Conservation (phyloP, 352 stramenopile genomes). For the Lagenidium giganteum region DNA sequence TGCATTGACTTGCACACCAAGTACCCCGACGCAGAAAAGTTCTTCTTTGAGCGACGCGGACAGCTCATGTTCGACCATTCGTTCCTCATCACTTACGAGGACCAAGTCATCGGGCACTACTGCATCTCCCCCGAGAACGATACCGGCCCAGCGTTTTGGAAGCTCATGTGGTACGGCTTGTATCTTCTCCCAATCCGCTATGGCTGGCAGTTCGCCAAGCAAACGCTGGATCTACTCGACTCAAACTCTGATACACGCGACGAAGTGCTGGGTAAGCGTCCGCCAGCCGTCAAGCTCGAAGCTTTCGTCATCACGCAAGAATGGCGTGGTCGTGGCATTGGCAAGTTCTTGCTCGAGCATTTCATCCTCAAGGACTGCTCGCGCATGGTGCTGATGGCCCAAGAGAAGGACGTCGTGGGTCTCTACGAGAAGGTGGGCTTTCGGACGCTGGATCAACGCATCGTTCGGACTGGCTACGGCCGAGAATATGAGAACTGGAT, state of each 20-base stretch:
- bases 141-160: neutral
- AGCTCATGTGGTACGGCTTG: neutral
- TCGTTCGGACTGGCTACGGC: slow-evolving; percentile 3
- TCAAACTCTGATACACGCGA: neutral
- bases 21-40: neutral
- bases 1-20: slow-evolving; percentile 4
- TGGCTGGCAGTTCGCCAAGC: slow-evolving; percentile 4
- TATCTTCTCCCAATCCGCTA: slow-evolving; percentile 6
- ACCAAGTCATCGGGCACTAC: slow-evolving; percentile 3
- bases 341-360: slow-evolving; percentile 2
- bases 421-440: slow-evolving; percentile 6
- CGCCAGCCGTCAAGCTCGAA: slow-evolving; percentile 7
- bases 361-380: neutral
- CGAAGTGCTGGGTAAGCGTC: neutral
- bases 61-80: neutral
- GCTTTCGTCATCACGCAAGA: slow-evolving; percentile 4
- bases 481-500: slow-evolving; percentile 10
- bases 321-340: slow-evolving; percentile 7
- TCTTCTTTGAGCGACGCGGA: slow-evolving; percentile 1
- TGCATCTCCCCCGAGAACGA: slow-evolving; percentile 1
- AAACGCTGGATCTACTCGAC: slow-evolving; percentile 4
- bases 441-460: slow-evolving; percentile 1
- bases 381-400: slow-evolving; percentile 2
- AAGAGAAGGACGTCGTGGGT: neutral
- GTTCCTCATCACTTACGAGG: slow-evolving; percentile 6